phyloP scores from a whole-genome alignment of 495 filamentous ascomycete genomes.

The Tuber melanosporum region DNA sequence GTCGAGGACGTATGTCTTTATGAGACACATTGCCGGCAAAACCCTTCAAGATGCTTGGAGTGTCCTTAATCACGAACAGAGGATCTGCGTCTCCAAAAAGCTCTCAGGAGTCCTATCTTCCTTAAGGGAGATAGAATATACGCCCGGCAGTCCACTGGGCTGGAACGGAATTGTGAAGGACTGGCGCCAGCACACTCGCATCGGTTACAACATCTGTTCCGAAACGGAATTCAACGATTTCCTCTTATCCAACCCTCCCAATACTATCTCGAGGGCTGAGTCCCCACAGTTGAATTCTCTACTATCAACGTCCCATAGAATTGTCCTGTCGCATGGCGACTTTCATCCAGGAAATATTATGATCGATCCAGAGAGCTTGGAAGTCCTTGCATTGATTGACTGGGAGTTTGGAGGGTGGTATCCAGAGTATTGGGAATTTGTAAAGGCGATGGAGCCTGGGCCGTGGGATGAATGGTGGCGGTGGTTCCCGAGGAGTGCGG shows the following conservation, averaged over 20 bases:
- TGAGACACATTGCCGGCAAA: slow-evolving; percentile 5
- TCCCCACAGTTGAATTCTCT: slow-evolving; percentile 15
- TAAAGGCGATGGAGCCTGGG: slow-evolving; percentile 37
- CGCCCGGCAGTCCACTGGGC: slow-evolving; percentile 5
- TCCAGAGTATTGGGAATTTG: slow-evolving; percentile 46
- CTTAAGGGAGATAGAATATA: slow-evolving; percentile 9
- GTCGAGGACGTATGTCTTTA: slow-evolving; percentile 11
- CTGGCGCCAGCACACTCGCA: slow-evolving; percentile 5
- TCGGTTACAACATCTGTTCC: slow-evolving; percentile 6
- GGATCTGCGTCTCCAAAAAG: slow-evolving; percentile 6
- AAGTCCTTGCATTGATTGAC: slow-evolving; percentile 42
- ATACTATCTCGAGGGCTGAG: background rate
- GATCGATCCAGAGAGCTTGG: slow-evolving; percentile 38
- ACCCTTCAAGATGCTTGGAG: slow-evolving; percentile 11
- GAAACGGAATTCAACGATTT: slow-evolving; percentile 30
- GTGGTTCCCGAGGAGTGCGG: background rate
- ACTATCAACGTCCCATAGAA: slow-evolving; percentile 16
- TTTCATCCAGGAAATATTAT: slow-evolving; percentile 45
- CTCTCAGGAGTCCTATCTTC: slow-evolving; percentile 17
- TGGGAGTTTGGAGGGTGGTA: slow-evolving; percentile 46
- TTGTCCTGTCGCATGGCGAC: slow-evolving; percentile 45
- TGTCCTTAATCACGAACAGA: slow-evolving; percentile 11
- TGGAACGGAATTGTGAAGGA: slow-evolving; percentile 23
- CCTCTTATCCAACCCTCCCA: slow-evolving; percentile 9
- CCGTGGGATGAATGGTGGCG: background rate